phyloP scores from a whole-genome alignment of 2,329 filamentous ascomycete species.

The Xylariaceae sp. region DNA sequence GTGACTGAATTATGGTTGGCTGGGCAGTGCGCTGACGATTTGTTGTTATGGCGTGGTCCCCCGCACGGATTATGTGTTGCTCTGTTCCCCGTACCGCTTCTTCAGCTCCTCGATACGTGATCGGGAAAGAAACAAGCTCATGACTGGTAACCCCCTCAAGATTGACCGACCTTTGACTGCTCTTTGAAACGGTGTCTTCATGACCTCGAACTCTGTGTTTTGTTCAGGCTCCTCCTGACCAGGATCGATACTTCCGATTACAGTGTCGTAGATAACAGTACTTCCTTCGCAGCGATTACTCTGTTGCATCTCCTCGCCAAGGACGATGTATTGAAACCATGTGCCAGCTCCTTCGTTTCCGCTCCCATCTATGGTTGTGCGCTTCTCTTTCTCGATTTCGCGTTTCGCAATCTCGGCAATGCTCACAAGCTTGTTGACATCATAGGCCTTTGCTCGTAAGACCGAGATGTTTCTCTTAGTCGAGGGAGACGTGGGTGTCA shows the following conservation, averaged over 20 bases:
- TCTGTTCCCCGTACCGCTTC: conserved; percentile 42
- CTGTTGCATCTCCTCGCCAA: conserved; percentile 42
- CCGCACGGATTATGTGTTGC: conserved; percentile 26
- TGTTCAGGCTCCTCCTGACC: conserved; percentile 31
- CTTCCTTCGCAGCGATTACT: conserved; percentile 25
- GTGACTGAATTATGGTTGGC: too few species aligned
- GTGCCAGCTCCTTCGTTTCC: conserved; percentile 4
- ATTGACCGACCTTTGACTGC: conserved; percentile 44
- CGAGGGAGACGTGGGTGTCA: conserved; percentile 7
- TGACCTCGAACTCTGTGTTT: conserved; percentile 50
- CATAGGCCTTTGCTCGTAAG: conserved; percentile 44
- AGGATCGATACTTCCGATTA: conserved; percentile 30
- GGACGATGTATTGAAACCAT: conserved; percentile 54
- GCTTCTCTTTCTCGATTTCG: conserved; percentile 39
- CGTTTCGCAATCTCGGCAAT: conserved; percentile 62
- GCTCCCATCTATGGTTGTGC: not conserved
- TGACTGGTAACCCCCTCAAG: conserved; percentile 43
- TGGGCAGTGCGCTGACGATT: too few species aligned
- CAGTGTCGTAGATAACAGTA: conserved; percentile 39
- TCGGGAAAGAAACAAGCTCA: conserved; percentile 57
- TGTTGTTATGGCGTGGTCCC: not conserved
- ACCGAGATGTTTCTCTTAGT: conserved; percentile 35
- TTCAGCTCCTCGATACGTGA: conserved; percentile 51
- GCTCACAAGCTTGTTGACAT: conserved; percentile 61
- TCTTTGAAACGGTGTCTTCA: conserved; percentile 51